These are phyloP conservation scores for Monosporozyma servazzii DNA, from an alignment of 805 yeast species.

Conservation along the genomic window DNA sequence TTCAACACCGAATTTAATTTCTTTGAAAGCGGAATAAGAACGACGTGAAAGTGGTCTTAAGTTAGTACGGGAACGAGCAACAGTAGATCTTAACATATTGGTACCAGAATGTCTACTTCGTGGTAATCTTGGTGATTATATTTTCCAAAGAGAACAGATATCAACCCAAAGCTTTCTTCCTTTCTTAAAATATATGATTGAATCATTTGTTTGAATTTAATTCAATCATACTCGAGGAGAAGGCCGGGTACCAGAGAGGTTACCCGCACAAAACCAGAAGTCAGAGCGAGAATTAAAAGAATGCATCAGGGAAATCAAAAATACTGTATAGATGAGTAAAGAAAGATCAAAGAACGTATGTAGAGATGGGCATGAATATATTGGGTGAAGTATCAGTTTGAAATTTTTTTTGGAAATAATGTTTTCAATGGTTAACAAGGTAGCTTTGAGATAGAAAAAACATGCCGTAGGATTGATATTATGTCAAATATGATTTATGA, in stretches of 20 bases:
- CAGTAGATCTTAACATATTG: conserved; percentile 17
- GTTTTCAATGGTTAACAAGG: too few species aligned
- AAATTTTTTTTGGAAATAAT: too few species aligned
- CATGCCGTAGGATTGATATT: too few species aligned
- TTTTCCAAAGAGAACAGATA: neutral
- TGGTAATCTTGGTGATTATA: neutral
- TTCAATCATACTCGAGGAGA: neutral
- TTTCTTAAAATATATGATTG: neutral
- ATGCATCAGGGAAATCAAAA: neutral
- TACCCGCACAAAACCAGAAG: neutral
- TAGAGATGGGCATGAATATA: too few species aligned
- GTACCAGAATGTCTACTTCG: neutral
- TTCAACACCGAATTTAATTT: conserved; percentile 91
- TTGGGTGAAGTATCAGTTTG: too few species aligned
- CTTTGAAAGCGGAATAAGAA: conserved; percentile 59
- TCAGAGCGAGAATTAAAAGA: neutral
- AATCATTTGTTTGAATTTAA: neutral
- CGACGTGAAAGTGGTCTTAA: conserved; percentile 17
- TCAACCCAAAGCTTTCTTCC: neutral
- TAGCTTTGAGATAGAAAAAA: too few species aligned
- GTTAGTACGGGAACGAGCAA: conserved; percentile 11
- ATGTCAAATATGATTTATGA: neutral
- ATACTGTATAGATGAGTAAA: too few species aligned
- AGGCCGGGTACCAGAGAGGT: neutral
- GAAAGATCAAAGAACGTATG: too few species aligned